These are phyloP conservation scores for Magnusiomyces suaveolens DNA, from an alignment of 1,139 yeast genomes.

Conservation along the genomic window DNA sequence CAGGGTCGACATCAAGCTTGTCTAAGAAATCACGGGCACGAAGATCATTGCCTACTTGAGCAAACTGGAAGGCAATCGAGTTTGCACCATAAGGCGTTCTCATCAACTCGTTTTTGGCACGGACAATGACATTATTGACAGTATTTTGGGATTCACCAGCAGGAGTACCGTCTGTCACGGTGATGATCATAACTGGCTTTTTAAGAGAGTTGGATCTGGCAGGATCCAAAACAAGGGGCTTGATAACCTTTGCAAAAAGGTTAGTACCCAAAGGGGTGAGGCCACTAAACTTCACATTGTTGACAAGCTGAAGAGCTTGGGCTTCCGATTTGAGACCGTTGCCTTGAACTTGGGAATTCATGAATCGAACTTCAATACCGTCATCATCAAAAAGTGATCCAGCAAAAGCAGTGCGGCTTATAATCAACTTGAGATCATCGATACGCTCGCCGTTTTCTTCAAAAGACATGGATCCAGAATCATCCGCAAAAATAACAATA, in stretches of 20 bases:
- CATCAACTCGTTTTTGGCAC: slow-evolving; percentile 23
- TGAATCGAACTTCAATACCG: slow-evolving; percentile 30
- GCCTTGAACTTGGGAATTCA: slow-evolving; percentile 27
- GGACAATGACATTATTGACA: slow-evolving; percentile 24
- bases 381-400: slow-evolving; percentile 30
- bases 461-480: slow-evolving; percentile 32
- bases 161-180: slow-evolving; percentile 31
- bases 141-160: slow-evolving; percentile 28
- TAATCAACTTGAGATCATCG: slow-evolving; percentile 29
- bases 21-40: slow-evolving; percentile 30
- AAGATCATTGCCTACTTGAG: slow-evolving; percentile 31
- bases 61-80: slow-evolving; percentile 30
- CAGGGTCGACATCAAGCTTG: slow-evolving; percentile 26
- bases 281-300: slow-evolving; percentile 26
- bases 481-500: slow-evolving; percentile 29
- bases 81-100: slow-evolving; percentile 27
- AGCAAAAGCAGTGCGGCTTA: slow-evolving; percentile 29
- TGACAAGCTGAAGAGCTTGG: slow-evolving; percentile 24
- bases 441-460: slow-evolving; percentile 33
- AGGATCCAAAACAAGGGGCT: slow-evolving; percentile 28
- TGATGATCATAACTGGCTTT: slow-evolving; percentile 29
- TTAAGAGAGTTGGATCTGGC: slow-evolving; percentile 22
- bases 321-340: slow-evolving; percentile 25
- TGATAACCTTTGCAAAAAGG: slow-evolving; percentile 25
- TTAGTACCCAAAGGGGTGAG: slow-evolving; percentile 31